Conservation (phyloP, 1,284 basidiomycete genomes). For the Ganoderma lucidum region DNA sequence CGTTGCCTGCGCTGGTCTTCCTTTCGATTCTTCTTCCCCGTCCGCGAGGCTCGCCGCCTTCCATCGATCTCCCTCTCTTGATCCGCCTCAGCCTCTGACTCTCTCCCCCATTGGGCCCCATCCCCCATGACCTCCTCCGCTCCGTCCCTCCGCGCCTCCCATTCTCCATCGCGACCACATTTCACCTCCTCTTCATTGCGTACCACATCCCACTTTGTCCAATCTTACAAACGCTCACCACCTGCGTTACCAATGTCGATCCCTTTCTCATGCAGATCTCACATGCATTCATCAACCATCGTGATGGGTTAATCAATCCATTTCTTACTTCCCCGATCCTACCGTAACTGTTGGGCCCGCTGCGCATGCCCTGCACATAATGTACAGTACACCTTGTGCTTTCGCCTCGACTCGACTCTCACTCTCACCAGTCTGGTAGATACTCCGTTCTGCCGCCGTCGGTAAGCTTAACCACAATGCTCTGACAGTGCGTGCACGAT, state of each 20-base stretch:
- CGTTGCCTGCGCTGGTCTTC: constrained; percentile 10
- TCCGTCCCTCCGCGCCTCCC: constrained; percentile 16
- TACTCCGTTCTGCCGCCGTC: constrained; percentile 9
- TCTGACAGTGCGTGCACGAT: constrained; percentile 9
- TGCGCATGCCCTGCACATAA: neutral
- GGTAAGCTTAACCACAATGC: constrained; percentile 21
- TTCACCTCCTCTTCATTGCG: constrained; percentile 1
- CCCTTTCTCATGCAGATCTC: constrained; percentile 1
- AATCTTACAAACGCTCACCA: neutral
- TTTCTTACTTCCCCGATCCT: neutral
- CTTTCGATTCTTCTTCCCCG: constrained; percentile 26
- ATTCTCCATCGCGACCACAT: constrained; percentile 20
- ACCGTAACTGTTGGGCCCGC: neutral
- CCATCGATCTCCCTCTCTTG: constrained; percentile 30
- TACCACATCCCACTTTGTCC: neutral
- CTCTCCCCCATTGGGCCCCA: neutral
- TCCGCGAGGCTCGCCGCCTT: constrained; percentile 26
- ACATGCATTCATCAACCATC: neutral
- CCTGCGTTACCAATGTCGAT: neutral
- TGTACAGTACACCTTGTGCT: neutral
- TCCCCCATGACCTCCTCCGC: constrained; percentile 16
- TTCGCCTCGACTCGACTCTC: neutral
- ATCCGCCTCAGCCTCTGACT: constrained; percentile 20
- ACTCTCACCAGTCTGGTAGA: neutral
- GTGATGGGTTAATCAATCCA: neutral